Percentiles rank a stretch among this genome's conserved stretches.
Conservation (phyloP, 257 asterid genomes). For the Cordia subcordata region DNA sequence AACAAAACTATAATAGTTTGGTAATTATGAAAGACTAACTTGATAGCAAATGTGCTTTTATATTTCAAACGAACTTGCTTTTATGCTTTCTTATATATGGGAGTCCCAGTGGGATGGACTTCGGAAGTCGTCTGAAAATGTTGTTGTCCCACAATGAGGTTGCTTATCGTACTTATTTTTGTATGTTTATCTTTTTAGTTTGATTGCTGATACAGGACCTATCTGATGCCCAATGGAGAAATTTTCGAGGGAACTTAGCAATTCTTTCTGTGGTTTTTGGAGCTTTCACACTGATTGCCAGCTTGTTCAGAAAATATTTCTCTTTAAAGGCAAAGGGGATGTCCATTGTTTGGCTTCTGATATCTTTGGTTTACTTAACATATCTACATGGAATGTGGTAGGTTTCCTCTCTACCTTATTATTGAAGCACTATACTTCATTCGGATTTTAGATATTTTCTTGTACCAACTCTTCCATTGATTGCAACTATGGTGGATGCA, state of each 20-base stretch:
- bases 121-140: too few species aligned
- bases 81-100: too few species aligned
- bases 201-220: slow-evolving; percentile 46
- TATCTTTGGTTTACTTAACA: slow-evolving; percentile 59
- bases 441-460: slow-evolving; percentile 17
- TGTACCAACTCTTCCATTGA: slow-evolving; percentile 8
- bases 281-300: slow-evolving; percentile 63
- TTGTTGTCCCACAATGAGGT: neutral
- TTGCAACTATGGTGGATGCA: slow-evolving; percentile 29
- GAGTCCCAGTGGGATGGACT: too few species aligned
- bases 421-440: slow-evolving; percentile 11
- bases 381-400: slow-evolving; percentile 96
- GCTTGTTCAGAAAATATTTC: slow-evolving; percentile 33
- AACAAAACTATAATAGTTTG: too few species aligned
- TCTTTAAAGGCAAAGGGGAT: slow-evolving; percentile 75
- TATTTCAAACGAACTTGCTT: too few species aligned
- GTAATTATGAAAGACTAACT: too few species aligned
- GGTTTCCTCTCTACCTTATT: slow-evolving; percentile 4
- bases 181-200: neutral
- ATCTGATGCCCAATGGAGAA: slow-evolving; percentile 97
- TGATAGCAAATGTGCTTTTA: too few species aligned
- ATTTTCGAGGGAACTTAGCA: slow-evolving; percentile 74
- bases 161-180: slow-evolving; percentile 11
- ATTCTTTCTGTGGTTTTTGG: slow-evolving; percentile 66
- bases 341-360: slow-evolving; percentile 68